Evolutionary conservation across 768 basidiomycete genomes (phyloP).

Genomic region (Goffeauzyma gilvescens): DNA sequence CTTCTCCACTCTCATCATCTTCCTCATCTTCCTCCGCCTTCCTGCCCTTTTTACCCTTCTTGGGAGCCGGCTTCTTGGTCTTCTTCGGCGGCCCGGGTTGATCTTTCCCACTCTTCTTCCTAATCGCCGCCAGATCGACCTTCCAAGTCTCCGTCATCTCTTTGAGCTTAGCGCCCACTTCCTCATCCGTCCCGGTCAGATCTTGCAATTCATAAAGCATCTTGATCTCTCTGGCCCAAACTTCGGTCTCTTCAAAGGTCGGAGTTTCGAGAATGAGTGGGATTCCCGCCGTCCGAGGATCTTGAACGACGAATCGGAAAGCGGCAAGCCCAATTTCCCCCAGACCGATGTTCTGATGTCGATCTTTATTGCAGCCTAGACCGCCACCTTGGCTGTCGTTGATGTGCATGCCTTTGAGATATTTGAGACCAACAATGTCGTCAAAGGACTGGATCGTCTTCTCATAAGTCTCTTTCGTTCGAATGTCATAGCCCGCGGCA

Average conservation of each 20-base stretch:
- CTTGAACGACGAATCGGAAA: constrained; percentile 50
- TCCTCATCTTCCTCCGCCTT: constrained; percentile 13
- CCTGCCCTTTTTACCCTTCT: constrained; percentile 10
- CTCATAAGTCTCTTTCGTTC: constrained; percentile 53
- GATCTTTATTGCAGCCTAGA: constrained; percentile 48
- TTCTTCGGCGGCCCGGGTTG: too few relatives aligned
- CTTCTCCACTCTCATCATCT: constrained; percentile 1
- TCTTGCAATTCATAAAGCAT: constrained; percentile 38
- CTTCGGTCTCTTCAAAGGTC: constrained; percentile 44
- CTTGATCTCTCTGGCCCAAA: constrained; percentile 57
- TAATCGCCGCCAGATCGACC: constrained; percentile 19
- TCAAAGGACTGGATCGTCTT: constrained; percentile 51
- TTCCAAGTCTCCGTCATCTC: constrained; percentile 23
- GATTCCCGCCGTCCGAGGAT: constrained; percentile 47
- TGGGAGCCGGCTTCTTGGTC: constrained; percentile 17
- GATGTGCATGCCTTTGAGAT: constrained; percentile 64
- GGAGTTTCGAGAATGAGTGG: constrained; percentile 73
- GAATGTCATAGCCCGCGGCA: constrained; percentile 66
- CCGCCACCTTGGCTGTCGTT: constrained; percentile 57
- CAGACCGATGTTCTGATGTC: constrained; percentile 73
- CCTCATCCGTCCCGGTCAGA: constrained; percentile 22
- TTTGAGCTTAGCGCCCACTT: constrained; percentile 10
- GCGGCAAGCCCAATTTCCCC: constrained; percentile 48
- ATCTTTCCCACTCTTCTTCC: constrained; percentile 7
- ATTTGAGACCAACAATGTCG: constrained; percentile 46